Conservation (phyloP, 345 rosid genomes). For the Jatropha curcas region DNA sequence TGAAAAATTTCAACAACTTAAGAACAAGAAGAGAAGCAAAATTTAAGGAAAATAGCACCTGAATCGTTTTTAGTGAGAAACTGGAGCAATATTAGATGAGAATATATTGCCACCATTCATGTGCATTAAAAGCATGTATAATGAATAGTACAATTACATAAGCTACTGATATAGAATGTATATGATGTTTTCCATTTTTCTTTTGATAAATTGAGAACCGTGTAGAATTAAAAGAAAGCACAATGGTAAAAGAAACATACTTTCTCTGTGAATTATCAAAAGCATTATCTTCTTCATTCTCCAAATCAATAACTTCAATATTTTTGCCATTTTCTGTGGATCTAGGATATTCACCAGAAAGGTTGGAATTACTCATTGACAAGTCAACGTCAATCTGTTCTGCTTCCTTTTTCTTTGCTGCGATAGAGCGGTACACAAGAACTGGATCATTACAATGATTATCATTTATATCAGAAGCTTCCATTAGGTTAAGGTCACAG, state of each 20-base stretch:
- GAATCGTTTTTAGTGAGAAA: background rate
- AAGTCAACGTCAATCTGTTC: slow-evolving; percentile 66
- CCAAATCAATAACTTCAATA: slow-evolving; percentile 90
- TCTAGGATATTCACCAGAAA: slow-evolving; percentile 50
- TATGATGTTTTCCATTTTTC: background rate
- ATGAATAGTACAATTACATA: slow-evolving; percentile 8
- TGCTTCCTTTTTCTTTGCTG: slow-evolving; percentile 47
- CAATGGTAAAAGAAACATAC: slow-evolving; percentile 41
- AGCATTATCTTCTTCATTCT: slow-evolving; percentile 67
- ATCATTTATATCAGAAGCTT: slow-evolving; percentile 61
- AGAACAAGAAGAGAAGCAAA: slow-evolving; percentile 15
- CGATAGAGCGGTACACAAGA: slow-evolving; percentile 35
- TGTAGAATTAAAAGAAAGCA: background rate
- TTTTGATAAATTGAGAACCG: background rate
- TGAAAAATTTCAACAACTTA: slow-evolving; percentile 34
- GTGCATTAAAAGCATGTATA: background rate
- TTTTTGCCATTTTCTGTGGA: slow-evolving; percentile 52
- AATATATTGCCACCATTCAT: background rate
- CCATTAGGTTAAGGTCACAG: slow-evolving; percentile 87
- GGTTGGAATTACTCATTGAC: slow-evolving; percentile 65
- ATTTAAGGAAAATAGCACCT: slow-evolving; percentile 1
- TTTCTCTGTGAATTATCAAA: slow-evolving; percentile 50
- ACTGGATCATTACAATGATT: slow-evolving; percentile 44
- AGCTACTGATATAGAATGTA: background rate
- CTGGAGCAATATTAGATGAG: background rate